phyloP scores from a whole-genome alignment of 371 early-diverging fungal species.

The Mortierella sp. region DNA sequence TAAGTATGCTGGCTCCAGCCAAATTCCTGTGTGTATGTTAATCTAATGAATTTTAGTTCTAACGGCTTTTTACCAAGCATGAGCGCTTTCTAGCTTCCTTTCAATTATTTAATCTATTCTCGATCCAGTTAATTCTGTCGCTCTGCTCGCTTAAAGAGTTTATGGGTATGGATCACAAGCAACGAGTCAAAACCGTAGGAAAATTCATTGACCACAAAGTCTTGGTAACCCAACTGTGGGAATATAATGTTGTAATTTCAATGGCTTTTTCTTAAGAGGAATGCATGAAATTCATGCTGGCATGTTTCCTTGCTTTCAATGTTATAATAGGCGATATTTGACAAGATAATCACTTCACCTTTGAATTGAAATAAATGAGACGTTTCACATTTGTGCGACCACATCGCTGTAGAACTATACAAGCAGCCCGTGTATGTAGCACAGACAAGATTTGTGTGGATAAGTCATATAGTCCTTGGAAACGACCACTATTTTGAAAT shows the following conservation, averaged over 20 bases:
- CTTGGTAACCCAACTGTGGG: conserved; percentile 22
- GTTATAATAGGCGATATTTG: conserved; percentile 14
- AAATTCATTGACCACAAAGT: conserved; percentile 25
- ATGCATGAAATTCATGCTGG: background rate
- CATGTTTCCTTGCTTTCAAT: background rate
- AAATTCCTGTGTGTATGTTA: too few relatives aligned
- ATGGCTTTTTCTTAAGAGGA: background rate
- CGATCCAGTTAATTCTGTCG: conserved; percentile 41
- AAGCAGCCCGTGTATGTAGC: background rate
- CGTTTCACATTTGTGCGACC: background rate
- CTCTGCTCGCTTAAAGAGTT: conserved; percentile 35
- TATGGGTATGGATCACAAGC: conserved; percentile 24
- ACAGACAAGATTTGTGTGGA: background rate
- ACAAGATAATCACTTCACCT: conserved; percentile 21
- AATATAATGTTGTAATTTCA: background rate
- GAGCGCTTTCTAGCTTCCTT: conserved; percentile 34
- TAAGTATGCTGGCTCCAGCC: too few relatives aligned
- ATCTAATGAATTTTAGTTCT: background rate
- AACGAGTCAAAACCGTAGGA: conserved; percentile 26
- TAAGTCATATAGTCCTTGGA: background rate
- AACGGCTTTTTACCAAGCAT: conserved; percentile 12
- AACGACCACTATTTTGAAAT: too few relatives aligned
- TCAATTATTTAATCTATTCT: conserved; percentile 42
- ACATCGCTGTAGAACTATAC: background rate
- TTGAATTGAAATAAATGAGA: background rate